phyloP scores from a whole-genome alignment of 1,284 basidiomycete species.

The Papiliotrema terrestris region DNA sequence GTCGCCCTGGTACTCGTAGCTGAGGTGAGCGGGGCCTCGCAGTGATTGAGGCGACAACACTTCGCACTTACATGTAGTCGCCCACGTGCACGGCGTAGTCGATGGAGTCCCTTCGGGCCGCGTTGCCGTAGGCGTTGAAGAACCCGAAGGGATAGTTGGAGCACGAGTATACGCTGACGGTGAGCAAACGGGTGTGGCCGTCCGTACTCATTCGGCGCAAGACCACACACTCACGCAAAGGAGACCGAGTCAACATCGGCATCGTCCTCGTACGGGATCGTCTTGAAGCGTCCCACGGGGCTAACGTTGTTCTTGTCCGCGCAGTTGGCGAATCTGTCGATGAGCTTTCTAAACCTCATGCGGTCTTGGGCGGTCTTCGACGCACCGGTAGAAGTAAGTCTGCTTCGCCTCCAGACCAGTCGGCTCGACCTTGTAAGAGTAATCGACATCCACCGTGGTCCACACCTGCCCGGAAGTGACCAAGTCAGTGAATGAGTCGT shows the following conservation, averaged over 20 bases:
- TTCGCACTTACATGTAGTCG: conserved; percentile 56
- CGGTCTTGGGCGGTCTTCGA: background rate
- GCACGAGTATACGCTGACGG: conserved; percentile 49
- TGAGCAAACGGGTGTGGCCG: background rate
- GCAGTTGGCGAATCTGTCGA: conserved; percentile 10
- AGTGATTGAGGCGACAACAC: background rate
- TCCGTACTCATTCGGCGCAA: no score
- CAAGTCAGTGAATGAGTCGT: background rate
- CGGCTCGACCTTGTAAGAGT: conserved; percentile 18
- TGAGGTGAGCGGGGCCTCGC: conserved; percentile 54
- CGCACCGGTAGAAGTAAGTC: conserved; percentile 14
- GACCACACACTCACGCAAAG: conserved; percentile 11
- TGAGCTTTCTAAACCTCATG: background rate
- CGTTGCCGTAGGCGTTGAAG: conserved; percentile 64
- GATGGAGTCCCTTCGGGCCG: conserved; percentile 58
- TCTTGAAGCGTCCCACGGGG: conserved; percentile 13
- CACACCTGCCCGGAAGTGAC: conserved; percentile 7
- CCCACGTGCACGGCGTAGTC: conserved; percentile 63
- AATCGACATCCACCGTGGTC: conserved; percentile 17
- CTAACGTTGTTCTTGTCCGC: conserved; percentile 8
- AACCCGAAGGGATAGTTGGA: conserved; percentile 55
- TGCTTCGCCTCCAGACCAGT: conserved; percentile 9
- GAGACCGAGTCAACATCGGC: conserved; percentile 7
- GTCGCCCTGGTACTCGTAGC: conserved; percentile 31
- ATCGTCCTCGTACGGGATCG: conserved; percentile 6